Base-by-base conservation (phyloP, 1,284 basidiomycete species). In the Pseudozyma pruni region DNA sequence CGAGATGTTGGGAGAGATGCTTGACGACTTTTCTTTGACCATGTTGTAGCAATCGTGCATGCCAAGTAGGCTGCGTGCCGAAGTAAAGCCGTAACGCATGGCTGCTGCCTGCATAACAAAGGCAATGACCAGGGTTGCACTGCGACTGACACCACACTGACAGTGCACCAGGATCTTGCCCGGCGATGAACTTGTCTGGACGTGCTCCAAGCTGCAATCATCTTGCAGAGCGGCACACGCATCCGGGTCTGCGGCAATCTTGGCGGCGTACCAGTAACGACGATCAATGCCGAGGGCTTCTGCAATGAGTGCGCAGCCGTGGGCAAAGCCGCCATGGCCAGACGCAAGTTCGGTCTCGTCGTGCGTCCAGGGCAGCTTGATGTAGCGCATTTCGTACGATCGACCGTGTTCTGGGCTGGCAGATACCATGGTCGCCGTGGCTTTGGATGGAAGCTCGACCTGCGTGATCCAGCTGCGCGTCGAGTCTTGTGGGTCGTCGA, bases 111-210 rank as follows among this genome's bases (percentile, higher is more conserved):
- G 89, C 94, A 98, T 97, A 69, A 96, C 91, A 69, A 96, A 88
- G 32, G 94, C 94, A 63, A 98, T 95, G 43, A 91, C 88, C 74
- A 97, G 85, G 1, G 94, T 97, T 16, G 94, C 94, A 20, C 92
- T 94, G 69, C 94, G 89, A 20, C 93, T 96, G 25, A 98, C 92
- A 70, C 94, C 94, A 83, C 94, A 96, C 85, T 98, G 94, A 59
- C 78, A 79, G 35, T 79, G 78, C 20, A 79, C 78, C 13, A 79
- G 66, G n/a, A 79, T 57, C 29, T 56, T 66, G 39, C 72, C 76
- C 2, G 58, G 45, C 7, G 25, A 37, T 1, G 35, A 38, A 37
- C 40, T 48, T 22, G 63, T 59, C 46, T 57, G 62, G 13, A 71
- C 50, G 17, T 55, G 42, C 17, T 61, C 54, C 47, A 58, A n/a